Evolutionary conservation across 2,329 filamentous ascomycete genomes (phyloP).

Genomic region (Pseudocercospora fijiensis): DNA sequence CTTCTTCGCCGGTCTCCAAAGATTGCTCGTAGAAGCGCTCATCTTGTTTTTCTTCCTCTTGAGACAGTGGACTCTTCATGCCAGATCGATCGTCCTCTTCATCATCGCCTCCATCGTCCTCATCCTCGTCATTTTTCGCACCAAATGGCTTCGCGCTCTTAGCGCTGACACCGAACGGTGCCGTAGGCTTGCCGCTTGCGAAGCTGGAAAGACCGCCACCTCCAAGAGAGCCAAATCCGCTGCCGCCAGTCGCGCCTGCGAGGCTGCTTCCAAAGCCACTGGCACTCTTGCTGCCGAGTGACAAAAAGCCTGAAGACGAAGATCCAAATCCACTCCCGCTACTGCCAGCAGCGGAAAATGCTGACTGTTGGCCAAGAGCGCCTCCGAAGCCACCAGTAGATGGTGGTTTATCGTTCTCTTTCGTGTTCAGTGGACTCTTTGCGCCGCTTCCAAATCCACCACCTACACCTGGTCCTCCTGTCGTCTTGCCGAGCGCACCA

Average conservation of each 20-base stretch:
- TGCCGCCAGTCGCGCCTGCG: slow-evolving; percentile 24
- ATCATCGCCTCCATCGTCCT: slow-evolving; percentile 52
- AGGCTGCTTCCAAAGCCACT: slow-evolving; percentile 31
- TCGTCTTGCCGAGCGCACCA: slow-evolving; percentile 36
- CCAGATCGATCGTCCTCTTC: slow-evolving; percentile 48
- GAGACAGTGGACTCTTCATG: slow-evolving; percentile 44
- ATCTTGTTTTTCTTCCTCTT: slow-evolving; percentile 63
- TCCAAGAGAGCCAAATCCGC: slow-evolving; percentile 43
- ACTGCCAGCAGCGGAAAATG: slow-evolving; percentile 30
- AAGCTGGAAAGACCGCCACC: slow-evolving; percentile 63
- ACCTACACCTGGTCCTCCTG: slow-evolving; percentile 36
- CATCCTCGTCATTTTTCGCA: slow-evolving; percentile 60
- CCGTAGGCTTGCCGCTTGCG: slow-evolving; percentile 49
- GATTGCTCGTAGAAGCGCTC: slow-evolving; percentile 61
- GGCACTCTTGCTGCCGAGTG: slow-evolving; percentile 26
- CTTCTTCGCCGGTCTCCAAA: slow-evolving; percentile 83
- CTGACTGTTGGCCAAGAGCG: slow-evolving; percentile 38
- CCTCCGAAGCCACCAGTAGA: slow-evolving; percentile 39
- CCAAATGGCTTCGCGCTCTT: slow-evolving; percentile 71
- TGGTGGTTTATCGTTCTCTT: slow-evolving; percentile 28
- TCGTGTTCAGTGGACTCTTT: slow-evolving; percentile 41
- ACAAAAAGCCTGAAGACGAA: slow-evolving; percentile 35
- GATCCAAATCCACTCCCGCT: slow-evolving; percentile 37
- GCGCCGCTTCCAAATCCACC: slow-evolving; percentile 32
- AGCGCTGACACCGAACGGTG: slow-evolving; percentile 51